These are phyloP conservation scores for Coprinellus micaceus DNA, from an alignment of 768 basidiomycete species.

Conservation along the genomic window DNA sequence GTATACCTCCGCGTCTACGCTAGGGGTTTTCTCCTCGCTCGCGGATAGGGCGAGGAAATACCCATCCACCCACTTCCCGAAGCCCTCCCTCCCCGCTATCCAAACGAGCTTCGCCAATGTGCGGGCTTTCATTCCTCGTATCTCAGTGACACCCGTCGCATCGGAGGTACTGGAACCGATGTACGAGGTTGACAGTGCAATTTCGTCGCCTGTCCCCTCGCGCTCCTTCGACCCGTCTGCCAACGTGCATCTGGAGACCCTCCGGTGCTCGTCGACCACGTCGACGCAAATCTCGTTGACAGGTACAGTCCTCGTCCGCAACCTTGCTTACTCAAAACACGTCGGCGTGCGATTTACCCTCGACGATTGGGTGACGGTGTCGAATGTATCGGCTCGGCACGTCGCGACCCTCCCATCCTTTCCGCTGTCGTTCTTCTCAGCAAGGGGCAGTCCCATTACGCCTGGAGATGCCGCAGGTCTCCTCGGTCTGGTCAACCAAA, in stretches of 20 bases:
- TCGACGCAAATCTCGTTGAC: conserved; percentile 33
- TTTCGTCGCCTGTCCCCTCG: conserved; percentile 26
- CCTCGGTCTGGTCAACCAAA: conserved; percentile 1
- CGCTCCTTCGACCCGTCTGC: conserved; percentile 17
- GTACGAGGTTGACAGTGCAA: conserved; percentile 20
- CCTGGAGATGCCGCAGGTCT: conserved; percentile 15
- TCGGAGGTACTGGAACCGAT: background rate
- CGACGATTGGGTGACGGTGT: conserved; percentile 91
- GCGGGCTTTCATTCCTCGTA: background rate
- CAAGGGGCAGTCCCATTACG: background rate
- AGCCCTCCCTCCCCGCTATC: background rate
- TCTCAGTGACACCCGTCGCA: too few species aligned
- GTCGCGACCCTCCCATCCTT: conserved; percentile 37
- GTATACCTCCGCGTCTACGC: background rate
- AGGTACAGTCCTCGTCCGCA: conserved; percentile 81
- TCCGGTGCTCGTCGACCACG: conserved; percentile 13
- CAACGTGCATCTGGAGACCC: conserved; percentile 32
- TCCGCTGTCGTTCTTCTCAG: conserved; percentile 26
- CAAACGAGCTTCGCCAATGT: background rate
- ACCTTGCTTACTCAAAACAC: conserved; percentile 81
- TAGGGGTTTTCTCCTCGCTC: background rate
- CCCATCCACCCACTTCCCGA: background rate
- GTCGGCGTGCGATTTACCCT: conserved; percentile 86
- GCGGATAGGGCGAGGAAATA: background rate
- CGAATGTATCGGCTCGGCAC: conserved; percentile 65